Evolutionary conservation across 371 early-diverging fungal genomes (phyloP).

Genomic region (Fennellomyces sp.): DNA sequence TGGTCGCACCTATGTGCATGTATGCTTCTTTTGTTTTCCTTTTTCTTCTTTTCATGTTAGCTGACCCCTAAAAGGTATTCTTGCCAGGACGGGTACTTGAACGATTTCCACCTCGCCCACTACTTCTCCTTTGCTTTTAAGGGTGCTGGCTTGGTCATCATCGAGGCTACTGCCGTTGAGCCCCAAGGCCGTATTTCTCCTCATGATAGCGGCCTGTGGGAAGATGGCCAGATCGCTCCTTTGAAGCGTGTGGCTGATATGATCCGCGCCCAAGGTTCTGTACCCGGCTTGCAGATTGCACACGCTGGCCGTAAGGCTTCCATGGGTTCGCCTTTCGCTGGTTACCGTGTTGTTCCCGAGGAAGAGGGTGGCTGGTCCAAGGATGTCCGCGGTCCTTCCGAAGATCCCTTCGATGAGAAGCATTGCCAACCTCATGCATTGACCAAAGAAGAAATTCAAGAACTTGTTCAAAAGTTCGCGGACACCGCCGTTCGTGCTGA

Average conservation of each 20-base stretch:
- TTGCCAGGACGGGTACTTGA: conserved; percentile 18
- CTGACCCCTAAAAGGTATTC: conserved; percentile 11
- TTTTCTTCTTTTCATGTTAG: background rate
- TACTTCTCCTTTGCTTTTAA: conserved; percentile 69
- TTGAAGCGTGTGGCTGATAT: conserved; percentile 65
- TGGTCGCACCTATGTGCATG: conserved; percentile 82
- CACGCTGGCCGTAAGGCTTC: conserved; percentile 87
- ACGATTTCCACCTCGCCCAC: conserved; percentile 56
- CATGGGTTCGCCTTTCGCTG: conserved; percentile 47
- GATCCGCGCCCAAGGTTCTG: conserved; percentile 63
- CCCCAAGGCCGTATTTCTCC: conserved; percentile 83
- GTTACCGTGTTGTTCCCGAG: conserved; percentile 29
- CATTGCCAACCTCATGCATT: conserved; percentile 65
- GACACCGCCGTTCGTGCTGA: conserved; percentile 74
- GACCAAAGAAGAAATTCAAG: conserved; percentile 64
- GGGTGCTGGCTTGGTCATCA: conserved; percentile 76
- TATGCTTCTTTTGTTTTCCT: conserved; percentile 5
- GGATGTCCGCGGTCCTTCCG: conserved; percentile 74
- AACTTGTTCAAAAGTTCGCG: conserved; percentile 63
- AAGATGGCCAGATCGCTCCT: conserved; percentile 71
- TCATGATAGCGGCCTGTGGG: conserved; percentile 77
- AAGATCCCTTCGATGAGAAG: conserved; percentile 47
- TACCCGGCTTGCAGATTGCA: conserved; percentile 76
- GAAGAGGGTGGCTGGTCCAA: conserved; percentile 80
- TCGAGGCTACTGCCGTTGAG: conserved; percentile 82